Evolutionary conservation across 176 grass and related monocot genomes (phyloP).

Genomic region (Oropetium thomaeum): DNA sequence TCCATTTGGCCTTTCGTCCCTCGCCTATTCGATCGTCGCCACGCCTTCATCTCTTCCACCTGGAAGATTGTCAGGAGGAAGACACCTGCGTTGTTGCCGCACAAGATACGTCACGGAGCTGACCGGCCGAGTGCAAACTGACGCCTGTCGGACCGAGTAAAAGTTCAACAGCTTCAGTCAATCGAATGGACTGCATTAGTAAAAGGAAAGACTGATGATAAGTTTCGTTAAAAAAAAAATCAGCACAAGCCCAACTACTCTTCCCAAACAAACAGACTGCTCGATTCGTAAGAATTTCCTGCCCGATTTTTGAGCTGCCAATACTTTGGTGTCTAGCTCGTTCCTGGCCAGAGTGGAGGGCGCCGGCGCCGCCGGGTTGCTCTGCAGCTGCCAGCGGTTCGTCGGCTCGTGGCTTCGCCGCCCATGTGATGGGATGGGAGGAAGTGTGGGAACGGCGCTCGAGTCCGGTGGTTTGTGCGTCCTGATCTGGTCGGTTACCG

Average conservation of each 20-base stretch:
- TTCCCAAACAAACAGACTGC: neutral
- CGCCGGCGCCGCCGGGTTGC: no score
- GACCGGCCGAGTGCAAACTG: constrained; percentile 16
- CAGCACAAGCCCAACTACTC: neutral
- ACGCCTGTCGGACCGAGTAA: neutral
- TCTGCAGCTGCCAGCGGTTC: no score
- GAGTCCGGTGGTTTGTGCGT: constrained; percentile 13
- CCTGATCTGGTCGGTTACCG: constrained; percentile 25
- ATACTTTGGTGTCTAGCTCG: neutral
- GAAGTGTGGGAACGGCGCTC: neutral
- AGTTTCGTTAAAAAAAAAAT: neutral
- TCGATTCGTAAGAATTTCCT: neutral
- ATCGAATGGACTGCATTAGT: neutral
- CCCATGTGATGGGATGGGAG: neutral
- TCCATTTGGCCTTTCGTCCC: neutral
- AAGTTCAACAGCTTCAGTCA: neutral
- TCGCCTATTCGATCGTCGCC: neutral
- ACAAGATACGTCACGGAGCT: neutral
- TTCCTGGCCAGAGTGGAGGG: neutral
- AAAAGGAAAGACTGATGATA: neutral
- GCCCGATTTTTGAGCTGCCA: neutral
- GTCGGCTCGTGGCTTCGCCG: neutral
- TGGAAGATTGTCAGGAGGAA: neutral
- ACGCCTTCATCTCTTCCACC: neutral
- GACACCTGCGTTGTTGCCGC: neutral